Base-by-base conservation (phyloP, 2,329 filamentous ascomycete genomes). In the Colletotrichum tamarilloi region DNA sequence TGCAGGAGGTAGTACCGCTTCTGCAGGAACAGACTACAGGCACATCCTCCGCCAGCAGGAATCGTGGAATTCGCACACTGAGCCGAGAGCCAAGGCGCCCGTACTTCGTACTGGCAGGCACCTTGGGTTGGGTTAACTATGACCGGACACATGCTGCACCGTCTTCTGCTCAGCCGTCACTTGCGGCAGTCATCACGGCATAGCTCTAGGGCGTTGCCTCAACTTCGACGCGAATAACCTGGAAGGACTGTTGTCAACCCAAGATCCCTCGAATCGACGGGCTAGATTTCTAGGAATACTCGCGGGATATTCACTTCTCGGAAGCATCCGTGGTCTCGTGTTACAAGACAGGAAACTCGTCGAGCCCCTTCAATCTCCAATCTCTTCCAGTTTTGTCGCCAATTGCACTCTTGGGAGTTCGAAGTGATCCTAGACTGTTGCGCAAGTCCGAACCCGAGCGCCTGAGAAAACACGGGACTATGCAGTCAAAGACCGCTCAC, bases 1-100 rank as follows among this genome's bases (percentile, higher is more conserved):
- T 70, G 70, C 73, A 74, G 70, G 73, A 73, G 65, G 60, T 55
- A 35, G 24, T 70, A 63, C 52, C 28, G 32, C 9, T 67, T 22
- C 62, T 74, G 71, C 70, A 71, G 62, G 69, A 66, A 70, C 55
- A 49, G 19, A 52, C 55, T 66, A 70, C 55, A 49, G 14, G 52
- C 55, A 69, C 60, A 58, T 24, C 14, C 5, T 26, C 6, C 12
- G 22, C 14, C n/a, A 59, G 9, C 46, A 32, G 46, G 19, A n/a
- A 19, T 49, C 16, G 19, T n/a, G 19, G 6, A 24, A 38, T 60
- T 55, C 42, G n/a, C 32, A 58, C 42, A 24, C n/a, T 63, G 46
- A 30, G 3, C 28, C 28, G 19, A n/a, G 24, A 60, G 22, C 16
- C 14, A 22, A 42, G 16, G 11, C 6, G 14, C 16, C 57, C 35